Evolutionary conservation across 2,329 filamentous ascomycete genomes (phyloP).

Genomic region (Cladosporium sphaerospermum): DNA sequence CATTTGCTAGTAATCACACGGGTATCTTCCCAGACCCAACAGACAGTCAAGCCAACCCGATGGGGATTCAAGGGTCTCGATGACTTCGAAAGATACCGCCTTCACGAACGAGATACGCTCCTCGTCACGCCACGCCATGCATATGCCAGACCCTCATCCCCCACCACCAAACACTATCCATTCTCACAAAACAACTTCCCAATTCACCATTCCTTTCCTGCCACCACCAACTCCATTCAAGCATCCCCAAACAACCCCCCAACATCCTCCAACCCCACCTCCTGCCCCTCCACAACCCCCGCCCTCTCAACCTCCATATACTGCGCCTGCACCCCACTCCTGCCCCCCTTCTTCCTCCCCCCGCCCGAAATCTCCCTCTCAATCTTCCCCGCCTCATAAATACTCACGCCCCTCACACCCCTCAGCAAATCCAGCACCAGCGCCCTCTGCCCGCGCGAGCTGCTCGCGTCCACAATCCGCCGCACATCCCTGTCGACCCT

Average conservation of each 20-base stretch:
- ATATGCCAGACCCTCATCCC: too few relatives aligned
- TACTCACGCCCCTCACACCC: conserved; percentile 80
- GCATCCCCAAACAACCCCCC: conserved; percentile 39
- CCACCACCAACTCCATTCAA: not conserved
- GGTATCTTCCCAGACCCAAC: too few relatives aligned
- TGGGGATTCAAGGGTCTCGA: too few relatives aligned
- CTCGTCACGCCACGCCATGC: too few relatives aligned
- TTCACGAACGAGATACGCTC: too few relatives aligned
- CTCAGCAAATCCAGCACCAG: conserved; percentile 79
- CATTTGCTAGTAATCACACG: too few relatives aligned
- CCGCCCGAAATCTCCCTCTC: conserved; percentile 26
- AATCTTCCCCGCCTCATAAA: conserved; percentile 88
- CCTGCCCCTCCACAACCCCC: conserved; percentile 33
- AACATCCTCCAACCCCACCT: conserved; percentile 38
- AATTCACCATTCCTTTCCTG: too few relatives aligned
- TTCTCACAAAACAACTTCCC: too few relatives aligned
- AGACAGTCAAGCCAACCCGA: too few relatives aligned
- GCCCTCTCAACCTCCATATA: conserved; percentile 36
- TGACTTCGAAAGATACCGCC: too few relatives aligned
- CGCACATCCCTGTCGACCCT: conserved; percentile 55
- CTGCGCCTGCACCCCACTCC: conserved; percentile 30
- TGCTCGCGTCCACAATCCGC: conserved; percentile 33
- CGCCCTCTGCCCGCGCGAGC: conserved; percentile 68
- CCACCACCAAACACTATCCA: too few relatives aligned
- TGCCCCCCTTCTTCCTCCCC: conserved; percentile 15